Base-by-base conservation (phyloP, 495 filamentous ascomycete species). In the Astrothelium macrocarpum region DNA sequence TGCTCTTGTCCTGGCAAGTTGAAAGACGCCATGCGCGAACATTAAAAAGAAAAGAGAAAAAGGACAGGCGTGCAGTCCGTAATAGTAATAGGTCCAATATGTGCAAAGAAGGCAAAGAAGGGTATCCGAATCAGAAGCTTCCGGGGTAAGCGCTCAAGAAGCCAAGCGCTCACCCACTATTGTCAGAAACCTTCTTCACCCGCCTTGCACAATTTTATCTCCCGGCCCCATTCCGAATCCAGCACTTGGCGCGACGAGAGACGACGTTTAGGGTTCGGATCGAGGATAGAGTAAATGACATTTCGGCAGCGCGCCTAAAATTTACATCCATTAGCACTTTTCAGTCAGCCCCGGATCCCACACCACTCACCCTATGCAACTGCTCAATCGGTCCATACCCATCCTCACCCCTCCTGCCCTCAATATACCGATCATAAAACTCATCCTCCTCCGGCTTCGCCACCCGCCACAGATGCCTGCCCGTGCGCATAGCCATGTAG, bases 401-500 rank as follows among this genome's bases (percentile, higher is more conserved):
- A 77, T 90, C 90, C 71, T 97, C 94, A 64, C 94, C 90, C 70
- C 89, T 87, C 32, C 94, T 85, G 34, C 91, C 94, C 70, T 95
- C 88, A 5, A 97, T 79, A 70, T 99, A 99, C 14, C 91, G 85
- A 62, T 89, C 87, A 68, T 95, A 99, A 69, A 97, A 99, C 66
- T 97, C 95, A 68, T 98, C 94, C 70, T 97, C 93, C 46, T 94
- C 93, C 73, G 89, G 92, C 75, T 90, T 90, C 7, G 94, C 94
- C 14, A 96, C 82, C n/a, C 91, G 85, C 94, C 94, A 99, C 3
- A 97, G 78, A 77, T 99, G 95, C 34, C 94, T 80, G 46, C 94
- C 94, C 18, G 94, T 99, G 59, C 94, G 83, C 94, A 98, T 99
- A 7, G 94, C 94, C 95, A 99, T 97, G 78, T 99, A 99, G 62